Base-by-base conservation (phyloP, 768 basidiomycete species). In the Lyophyllum decastes region DNA sequence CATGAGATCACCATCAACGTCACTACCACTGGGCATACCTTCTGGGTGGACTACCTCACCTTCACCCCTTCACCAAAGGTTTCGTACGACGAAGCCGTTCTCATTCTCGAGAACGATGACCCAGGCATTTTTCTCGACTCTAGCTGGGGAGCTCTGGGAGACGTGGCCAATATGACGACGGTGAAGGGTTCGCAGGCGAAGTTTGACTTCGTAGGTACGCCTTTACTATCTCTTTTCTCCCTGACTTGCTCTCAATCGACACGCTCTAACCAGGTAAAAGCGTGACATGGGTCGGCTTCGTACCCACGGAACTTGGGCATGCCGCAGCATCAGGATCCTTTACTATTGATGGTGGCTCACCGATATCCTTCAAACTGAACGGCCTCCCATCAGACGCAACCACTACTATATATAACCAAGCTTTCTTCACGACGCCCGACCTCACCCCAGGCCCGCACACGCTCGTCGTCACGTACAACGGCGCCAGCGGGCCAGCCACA, bases 351-450 rank as follows among this genome's bases (percentile, higher is more conserved):
- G 30, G 25, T 8, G 56, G 56, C 14, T 10, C 41, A 0, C 41
- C 60, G 12, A 46, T 44, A 8, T 22, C 19, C 12, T 58, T 61
- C 50, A 49, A 10, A 2, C 30, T 61, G 12, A 35, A n/a, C 9
- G 52, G 55, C 16, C 54, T 38, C 40, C 21, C 60, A 17, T 7
- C 48, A 21, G 21, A 4, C 26, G 50, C 17, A 0, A 34, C 30
- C 7, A 47, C 55, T 0, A 22, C 48, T 2, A n/a, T 48, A 19
- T 58, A 40, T 27, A 54, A 55, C 11, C 48, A 61, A 17, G 17
- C 10, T 0, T 58, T 61, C 30, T 61, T 61, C 38, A 58, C 49
- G 19, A 61, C 56, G 9, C 53, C 60, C 7, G 19, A 52, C 2
- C 56, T 61, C 41, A 0, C 35, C 2, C 8, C 48, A 16, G 53